Evolutionary conservation across 2,329 filamentous ascomycete genomes (phyloP).

Genomic region (Ceratocystis cubensis): DNA sequence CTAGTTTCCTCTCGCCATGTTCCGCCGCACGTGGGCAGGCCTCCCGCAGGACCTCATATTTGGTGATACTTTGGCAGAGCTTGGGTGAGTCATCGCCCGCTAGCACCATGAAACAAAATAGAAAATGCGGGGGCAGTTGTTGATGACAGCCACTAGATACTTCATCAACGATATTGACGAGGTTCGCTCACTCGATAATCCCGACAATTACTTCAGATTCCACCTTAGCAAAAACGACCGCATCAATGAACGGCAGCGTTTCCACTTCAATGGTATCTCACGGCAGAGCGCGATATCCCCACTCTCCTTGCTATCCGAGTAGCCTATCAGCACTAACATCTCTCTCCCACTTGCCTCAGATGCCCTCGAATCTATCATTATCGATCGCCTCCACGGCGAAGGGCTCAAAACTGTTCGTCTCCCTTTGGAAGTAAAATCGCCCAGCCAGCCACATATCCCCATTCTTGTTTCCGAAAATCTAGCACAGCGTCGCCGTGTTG

Average conservation of each 20-base stretch:
- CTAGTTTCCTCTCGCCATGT: constrained; percentile 45
- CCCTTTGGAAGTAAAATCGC: constrained; percentile 38
- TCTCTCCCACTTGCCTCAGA: constrained; percentile 31
- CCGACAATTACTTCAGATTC: constrained; percentile 61
- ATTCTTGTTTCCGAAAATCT: constrained; percentile 51
- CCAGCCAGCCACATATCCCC: constrained; percentile 46
- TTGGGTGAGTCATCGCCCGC: constrained; percentile 47
- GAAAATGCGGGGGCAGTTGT: neutral
- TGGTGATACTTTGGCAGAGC: constrained; percentile 48
- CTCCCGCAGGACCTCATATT: constrained; percentile 61
- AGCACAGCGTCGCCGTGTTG: constrained; percentile 44
- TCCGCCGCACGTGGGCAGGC: constrained; percentile 53
- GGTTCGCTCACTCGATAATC: constrained; percentile 55
- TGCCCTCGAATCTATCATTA: constrained; percentile 49
- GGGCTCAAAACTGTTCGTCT: constrained; percentile 50
- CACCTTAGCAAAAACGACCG: constrained; percentile 61
- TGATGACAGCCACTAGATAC: constrained; percentile 41
- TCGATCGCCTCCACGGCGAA: constrained; percentile 46
- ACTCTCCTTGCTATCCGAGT: neutral
- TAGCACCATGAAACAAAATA: too few relatives aligned
- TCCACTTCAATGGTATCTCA: constrained; percentile 56
- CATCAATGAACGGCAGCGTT: constrained; percentile 62
- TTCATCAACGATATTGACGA: constrained; percentile 66
- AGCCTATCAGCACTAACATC: neutral
- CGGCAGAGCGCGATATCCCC: neutral